These are phyloP conservation scores for Taphrina sp. DNA, from an alignment of 1,139 yeast species.

Conservation along the genomic window DNA sequence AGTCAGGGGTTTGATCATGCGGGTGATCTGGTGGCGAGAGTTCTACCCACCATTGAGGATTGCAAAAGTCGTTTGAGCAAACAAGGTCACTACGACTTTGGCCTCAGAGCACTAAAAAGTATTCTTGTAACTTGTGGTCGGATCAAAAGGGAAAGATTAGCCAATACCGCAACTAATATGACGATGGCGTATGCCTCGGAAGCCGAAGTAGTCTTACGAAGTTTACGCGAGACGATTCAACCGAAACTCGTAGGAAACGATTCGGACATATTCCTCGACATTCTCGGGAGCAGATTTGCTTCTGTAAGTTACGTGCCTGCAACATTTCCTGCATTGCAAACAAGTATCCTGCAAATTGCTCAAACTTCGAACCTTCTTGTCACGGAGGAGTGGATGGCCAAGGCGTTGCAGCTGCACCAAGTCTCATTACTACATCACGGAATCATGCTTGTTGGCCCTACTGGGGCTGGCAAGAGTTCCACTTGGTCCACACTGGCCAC, in stretches of 20 bases:
- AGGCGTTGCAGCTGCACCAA: slow-evolving; percentile 62
- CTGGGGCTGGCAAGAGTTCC: slow-evolving; percentile 74
- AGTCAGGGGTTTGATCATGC: slow-evolving; percentile 69
- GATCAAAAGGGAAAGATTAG: slow-evolving; percentile 45
- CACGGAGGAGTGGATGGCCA: slow-evolving; percentile 53
- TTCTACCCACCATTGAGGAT: slow-evolving; percentile 59
- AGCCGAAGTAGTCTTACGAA: slow-evolving; percentile 50
- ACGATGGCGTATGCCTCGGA: slow-evolving; percentile 43
- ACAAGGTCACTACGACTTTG: slow-evolving; percentile 86
- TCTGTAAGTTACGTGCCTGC: slow-evolving; percentile 39
- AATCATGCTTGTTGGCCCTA: slow-evolving; percentile 70
- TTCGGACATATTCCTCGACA: slow-evolving; percentile 45
- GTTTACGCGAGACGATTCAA: slow-evolving; percentile 59
- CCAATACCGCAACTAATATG: neutral
- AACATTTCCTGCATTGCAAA: slow-evolving; percentile 38
- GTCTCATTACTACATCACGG: slow-evolving; percentile 73
- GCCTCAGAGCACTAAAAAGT: slow-evolving; percentile 73
- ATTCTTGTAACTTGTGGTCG: slow-evolving; percentile 61
- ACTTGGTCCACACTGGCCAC: slow-evolving; percentile 54
- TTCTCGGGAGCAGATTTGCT: slow-evolving; percentile 44
- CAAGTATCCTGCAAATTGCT: slow-evolving; percentile 40
- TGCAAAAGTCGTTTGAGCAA: slow-evolving; percentile 49
- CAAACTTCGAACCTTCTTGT: slow-evolving; percentile 40
- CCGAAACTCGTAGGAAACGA: slow-evolving; percentile 66
- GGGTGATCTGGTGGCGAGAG: slow-evolving; percentile 48